A percentile compares a stretch with the other conserved stretches of the same genome.
Evolutionary conservation across 176 grass and related monocot species (phyloP).

Genomic region (Secale cereale): DNA sequence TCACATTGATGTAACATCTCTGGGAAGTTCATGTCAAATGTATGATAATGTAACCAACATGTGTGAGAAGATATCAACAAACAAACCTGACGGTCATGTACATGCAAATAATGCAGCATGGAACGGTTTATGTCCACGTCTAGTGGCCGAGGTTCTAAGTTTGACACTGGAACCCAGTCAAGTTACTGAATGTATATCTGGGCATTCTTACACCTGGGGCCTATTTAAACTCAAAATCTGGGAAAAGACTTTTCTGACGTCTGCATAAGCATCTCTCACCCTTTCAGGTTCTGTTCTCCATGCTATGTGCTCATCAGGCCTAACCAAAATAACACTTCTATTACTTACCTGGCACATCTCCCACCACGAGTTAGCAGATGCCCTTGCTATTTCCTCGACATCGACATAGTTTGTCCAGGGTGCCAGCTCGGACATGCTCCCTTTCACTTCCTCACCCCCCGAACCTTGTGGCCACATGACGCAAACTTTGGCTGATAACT

Average conservation of each 20-base stretch:
- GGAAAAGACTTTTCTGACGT: slow-evolving; percentile 57
- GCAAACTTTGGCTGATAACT: slow-evolving; percentile 60
- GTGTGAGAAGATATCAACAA: background rate
- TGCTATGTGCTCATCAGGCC: slow-evolving; percentile 92
- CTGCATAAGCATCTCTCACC: slow-evolving; percentile 27
- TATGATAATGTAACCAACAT: background rate
- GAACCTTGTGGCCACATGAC: slow-evolving; percentile 76
- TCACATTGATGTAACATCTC: background rate
- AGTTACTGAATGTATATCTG: background rate
- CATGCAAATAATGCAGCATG: background rate
- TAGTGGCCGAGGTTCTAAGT: background rate
- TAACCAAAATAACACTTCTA: slow-evolving; percentile 63
- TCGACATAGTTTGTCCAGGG: slow-evolving; percentile 64
- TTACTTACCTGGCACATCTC: slow-evolving; percentile 57
- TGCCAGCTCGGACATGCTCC: slow-evolving; percentile 33
- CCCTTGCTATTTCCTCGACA: slow-evolving; percentile 51
- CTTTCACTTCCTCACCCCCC: slow-evolving; percentile 3
- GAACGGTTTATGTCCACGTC: background rate
- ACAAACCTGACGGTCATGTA: background rate
- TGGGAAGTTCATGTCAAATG: background rate
- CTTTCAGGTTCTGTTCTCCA: slow-evolving; percentile 55
- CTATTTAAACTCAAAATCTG: slow-evolving; percentile 38
- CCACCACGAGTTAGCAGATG: slow-evolving; percentile 63
- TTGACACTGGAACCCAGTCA: background rate
- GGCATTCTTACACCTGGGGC: background rate